Evolutionary conservation across 768 basidiomycete genomes (phyloP).

Genomic region (Tulasnella sp.): DNA sequence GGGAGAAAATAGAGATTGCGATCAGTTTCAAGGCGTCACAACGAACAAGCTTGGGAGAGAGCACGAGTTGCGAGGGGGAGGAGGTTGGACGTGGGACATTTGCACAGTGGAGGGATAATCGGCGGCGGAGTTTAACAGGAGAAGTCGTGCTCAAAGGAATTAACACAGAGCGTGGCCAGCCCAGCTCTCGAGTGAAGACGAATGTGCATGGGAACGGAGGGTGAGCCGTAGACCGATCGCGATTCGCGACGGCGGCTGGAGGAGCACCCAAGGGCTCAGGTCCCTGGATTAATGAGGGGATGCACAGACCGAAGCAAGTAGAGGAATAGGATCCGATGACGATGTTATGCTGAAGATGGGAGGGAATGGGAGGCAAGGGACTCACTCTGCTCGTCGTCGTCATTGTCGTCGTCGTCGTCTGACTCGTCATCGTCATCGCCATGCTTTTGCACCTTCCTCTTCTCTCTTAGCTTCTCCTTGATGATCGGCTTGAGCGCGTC

Average conservation of each 20-base stretch:
- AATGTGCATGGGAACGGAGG: slow-evolving; percentile 15
- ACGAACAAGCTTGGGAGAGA: neutral
- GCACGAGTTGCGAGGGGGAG: neutral
- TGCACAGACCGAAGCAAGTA: neutral
- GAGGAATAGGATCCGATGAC: slow-evolving; percentile 1
- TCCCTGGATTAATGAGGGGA: neutral
- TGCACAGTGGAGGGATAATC: neutral
- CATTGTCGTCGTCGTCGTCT: slow-evolving; percentile 26
- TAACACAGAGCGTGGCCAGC: slow-evolving; percentile 10
- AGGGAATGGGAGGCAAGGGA: slow-evolving; percentile 1
- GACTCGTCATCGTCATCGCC: slow-evolving; percentile 17
- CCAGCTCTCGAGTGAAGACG: slow-evolving; percentile 4
- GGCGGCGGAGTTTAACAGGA: slow-evolving; percentile 26
- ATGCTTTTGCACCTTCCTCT: slow-evolving; percentile 32
- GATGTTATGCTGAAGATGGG: neutral
- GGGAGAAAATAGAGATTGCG: slow-evolving; percentile 6
- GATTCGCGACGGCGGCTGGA: neutral
- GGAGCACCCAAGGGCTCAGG: neutral
- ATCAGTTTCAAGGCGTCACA: slow-evolving; percentile 12
- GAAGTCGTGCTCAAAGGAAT: slow-evolving; percentile 8
- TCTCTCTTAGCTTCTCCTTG: slow-evolving; percentile 24
- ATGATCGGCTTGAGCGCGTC: slow-evolving; percentile 21
- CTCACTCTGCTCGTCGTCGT: slow-evolving; percentile 30
- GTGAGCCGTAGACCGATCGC: neutral
- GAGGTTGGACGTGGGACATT: slow-evolving; percentile 13